These are phyloP conservation scores for Cylindrodendrum hubeiense DNA, from an alignment of 2,329 filamentous ascomycete genomes.

Conservation along the genomic window DNA sequence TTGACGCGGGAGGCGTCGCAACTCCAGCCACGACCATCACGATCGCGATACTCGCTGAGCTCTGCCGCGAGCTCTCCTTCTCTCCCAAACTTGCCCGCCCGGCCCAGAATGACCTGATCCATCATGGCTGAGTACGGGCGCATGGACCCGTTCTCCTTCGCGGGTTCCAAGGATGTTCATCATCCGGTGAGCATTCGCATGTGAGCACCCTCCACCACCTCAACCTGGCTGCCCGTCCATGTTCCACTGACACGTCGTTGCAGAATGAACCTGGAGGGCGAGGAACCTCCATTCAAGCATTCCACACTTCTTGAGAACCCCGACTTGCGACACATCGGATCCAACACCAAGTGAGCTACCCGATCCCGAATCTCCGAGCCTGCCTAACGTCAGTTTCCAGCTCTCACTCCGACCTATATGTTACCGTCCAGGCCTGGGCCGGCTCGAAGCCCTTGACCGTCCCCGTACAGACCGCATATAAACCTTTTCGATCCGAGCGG, in stretches of 20 bases:
- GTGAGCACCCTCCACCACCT: constrained; percentile 49
- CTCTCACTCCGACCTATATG: constrained; percentile 88
- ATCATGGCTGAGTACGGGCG: constrained; percentile 55
- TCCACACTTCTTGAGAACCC: constrained; percentile 84
- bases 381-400: constrained; percentile 57
- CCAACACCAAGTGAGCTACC: constrained; percentile 75
- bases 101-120: constrained; percentile 45
- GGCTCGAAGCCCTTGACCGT: constrained; percentile 96
- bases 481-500: constrained; percentile 83
- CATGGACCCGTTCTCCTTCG: constrained; percentile 98
- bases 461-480: constrained; percentile 92
- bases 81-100: not conserved
- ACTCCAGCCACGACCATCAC: constrained; percentile 1
- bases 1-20: constrained; percentile 1
- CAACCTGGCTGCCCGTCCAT: not conserved
- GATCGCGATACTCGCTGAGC: constrained; percentile 14
- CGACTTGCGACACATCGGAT: constrained; percentile 87
- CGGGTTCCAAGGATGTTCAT: constrained; percentile 85
- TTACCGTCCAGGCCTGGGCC: constrained; percentile 94
- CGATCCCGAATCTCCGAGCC: not conserved
- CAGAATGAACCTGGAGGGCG: constrained; percentile 63
- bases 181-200: constrained; percentile 78
- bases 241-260: constrained; percentile 30
- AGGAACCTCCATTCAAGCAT: constrained; percentile 54
- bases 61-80: not conserved